Percentiles rank a stretch among this genome's conserved stretches.
These are phyloP conservation scores for Fomitopsis betulina DNA, from an alignment of 1,284 basidiomycete species.

Conservation along the genomic window DNA sequence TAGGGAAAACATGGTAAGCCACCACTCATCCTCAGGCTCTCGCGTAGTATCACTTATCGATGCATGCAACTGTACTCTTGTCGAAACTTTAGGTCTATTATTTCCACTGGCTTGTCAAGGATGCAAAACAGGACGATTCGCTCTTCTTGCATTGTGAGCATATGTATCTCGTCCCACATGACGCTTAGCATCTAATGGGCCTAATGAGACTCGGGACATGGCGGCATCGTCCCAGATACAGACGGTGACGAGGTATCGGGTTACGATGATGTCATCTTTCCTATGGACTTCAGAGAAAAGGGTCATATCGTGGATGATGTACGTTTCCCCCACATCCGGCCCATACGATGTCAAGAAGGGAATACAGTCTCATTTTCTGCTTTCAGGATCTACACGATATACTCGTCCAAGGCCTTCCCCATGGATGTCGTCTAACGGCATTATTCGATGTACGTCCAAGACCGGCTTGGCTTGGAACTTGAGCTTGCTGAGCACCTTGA, in stretches of 20 bases:
- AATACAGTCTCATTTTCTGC: not conserved
- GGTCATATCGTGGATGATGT: constrained; percentile 86
- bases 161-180: not conserved
- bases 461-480: not conserved
- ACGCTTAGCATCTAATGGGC: not conserved
- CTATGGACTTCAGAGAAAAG: constrained; percentile 66
- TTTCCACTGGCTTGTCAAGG: constrained; percentile 88
- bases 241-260: constrained; percentile 69
- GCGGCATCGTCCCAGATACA: constrained; percentile 73
- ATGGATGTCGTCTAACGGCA: constrained; percentile 83
- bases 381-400: constrained; percentile 63
- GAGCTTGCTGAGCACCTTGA: not conserved
- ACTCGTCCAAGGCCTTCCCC: constrained; percentile 71
- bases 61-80: not conserved
- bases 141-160: constrained; percentile 87
- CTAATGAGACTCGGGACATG: constrained; percentile 67
- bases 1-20: constrained; percentile 70
- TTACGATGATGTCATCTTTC: constrained; percentile 81
- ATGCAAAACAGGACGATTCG: constrained; percentile 78
- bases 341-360: not conserved
- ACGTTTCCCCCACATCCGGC: constrained; percentile 20
- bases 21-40: not conserved
- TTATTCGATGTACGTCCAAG: constrained; percentile 73
- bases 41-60: too few species aligned
- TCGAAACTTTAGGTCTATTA: constrained; percentile 49